Conservation (phyloP, 2,329 filamentous ascomycete genomes). For the Aspergillus sp. region DNA sequence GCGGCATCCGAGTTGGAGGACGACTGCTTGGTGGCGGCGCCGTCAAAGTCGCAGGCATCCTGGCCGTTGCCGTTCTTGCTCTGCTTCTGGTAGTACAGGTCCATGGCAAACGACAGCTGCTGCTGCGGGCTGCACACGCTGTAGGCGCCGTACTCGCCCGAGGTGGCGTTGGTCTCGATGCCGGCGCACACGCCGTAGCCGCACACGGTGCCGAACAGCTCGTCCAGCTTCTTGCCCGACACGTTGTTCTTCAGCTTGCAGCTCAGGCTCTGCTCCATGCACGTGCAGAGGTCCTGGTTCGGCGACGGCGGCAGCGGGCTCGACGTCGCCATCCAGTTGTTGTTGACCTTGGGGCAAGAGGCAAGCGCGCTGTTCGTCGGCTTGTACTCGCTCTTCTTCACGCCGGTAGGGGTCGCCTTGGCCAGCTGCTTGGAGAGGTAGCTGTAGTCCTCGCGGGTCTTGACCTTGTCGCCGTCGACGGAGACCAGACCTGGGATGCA, state of each 20-base stretch:
- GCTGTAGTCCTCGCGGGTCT: conserved; percentile 70
- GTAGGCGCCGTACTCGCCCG: conserved; percentile 45
- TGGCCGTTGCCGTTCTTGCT: conserved; percentile 29
- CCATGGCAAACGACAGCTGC: conserved; percentile 43
- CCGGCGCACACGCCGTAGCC: conserved; percentile 41
- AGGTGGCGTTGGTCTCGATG: conserved; percentile 39
- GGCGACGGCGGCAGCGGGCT: conserved; percentile 74
- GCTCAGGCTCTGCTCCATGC: conserved; percentile 71
- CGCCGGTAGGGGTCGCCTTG: conserved; percentile 63
- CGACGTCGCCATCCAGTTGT: conserved; percentile 65
- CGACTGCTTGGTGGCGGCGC: conserved; percentile 37
- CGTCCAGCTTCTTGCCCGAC: conserved; percentile 57
- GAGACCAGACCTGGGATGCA: conserved; percentile 44
- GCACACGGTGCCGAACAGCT: conserved; percentile 62
- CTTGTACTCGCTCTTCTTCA: conserved; percentile 65
- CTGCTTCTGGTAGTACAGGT: conserved; percentile 44
- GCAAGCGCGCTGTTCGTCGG: conserved; percentile 67
- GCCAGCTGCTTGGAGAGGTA: conserved; percentile 68
- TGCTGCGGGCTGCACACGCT: conserved; percentile 42
- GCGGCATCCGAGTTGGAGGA: conserved; percentile 28
- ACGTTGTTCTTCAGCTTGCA: conserved; percentile 65
- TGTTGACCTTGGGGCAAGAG: conserved; percentile 65
- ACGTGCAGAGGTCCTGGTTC: conserved; percentile 74
- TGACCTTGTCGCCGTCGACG: conserved; percentile 63
- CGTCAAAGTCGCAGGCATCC: conserved; percentile 43